These are phyloP conservation scores for Benincasa hispida DNA, from an alignment of 306 rosid species.

Conservation along the genomic window DNA sequence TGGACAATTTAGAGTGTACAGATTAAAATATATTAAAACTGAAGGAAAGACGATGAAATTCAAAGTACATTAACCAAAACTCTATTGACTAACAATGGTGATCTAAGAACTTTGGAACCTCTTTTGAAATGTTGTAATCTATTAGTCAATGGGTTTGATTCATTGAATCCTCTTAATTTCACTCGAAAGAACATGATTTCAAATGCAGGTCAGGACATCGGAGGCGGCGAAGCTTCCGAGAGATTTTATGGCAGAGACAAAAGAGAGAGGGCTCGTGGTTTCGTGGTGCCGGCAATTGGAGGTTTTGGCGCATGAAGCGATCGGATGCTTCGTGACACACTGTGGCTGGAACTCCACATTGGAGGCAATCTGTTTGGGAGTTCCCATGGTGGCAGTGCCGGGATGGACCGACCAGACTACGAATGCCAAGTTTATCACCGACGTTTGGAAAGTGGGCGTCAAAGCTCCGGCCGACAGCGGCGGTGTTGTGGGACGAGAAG, in stretches of 20 bases:
- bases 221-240: constrained; percentile 13
- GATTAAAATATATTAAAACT: no score
- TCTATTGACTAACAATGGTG: no score
- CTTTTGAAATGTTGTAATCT: no score
- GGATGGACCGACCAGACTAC: neutral
- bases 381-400: neutral
- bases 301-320: neutral
- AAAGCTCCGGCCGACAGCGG: neutral
- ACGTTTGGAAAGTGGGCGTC: neutral
- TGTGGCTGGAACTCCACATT: no score
- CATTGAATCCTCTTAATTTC: no score
- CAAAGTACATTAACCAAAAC: no score
- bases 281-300: neutral
- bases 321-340: neutral
- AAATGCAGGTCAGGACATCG: neutral
- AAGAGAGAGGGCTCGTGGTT: constrained; percentile 12
- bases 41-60: no score
- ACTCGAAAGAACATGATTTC: no score
- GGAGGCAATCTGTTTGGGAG: neutral
- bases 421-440: neutral
- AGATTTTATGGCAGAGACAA: neutral
- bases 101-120: no score
- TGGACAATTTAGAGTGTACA: no score
- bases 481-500: neutral
- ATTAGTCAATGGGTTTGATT: no score